These are phyloP conservation scores for Yamadazyma jaroonii DNA, from an alignment of 1,139 yeast species.

Conservation along the genomic window DNA sequence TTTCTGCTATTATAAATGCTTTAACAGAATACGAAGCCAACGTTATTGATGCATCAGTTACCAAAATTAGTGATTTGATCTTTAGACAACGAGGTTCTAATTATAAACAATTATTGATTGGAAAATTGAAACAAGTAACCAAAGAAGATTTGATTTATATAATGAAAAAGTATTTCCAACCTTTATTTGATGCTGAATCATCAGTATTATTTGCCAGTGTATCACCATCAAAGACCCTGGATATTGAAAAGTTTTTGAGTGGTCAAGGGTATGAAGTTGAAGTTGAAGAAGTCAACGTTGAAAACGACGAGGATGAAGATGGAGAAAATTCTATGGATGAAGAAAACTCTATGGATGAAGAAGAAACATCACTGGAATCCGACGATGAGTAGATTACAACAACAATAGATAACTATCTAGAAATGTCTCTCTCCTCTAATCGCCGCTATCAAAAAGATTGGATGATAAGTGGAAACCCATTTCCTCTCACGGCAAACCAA, in stretches of 20 bases:
- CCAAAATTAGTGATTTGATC: conserved; percentile 63
- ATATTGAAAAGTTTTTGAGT: conserved; percentile 46
- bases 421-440: no score
- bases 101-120: conserved; percentile 49
- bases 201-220: conserved; percentile 71
- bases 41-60: conserved; percentile 58
- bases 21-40: conserved; percentile 67
- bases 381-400: conserved; percentile 8
- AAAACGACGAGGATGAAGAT: conserved; percentile 13
- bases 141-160: conserved; percentile 54
- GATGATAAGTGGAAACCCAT: conserved; percentile 1
- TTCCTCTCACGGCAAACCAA: not conserved
- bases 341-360: conserved; percentile 17
- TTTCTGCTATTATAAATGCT: conserved; percentile 69
- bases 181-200: conserved; percentile 53
- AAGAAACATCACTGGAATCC: conserved; percentile 17
- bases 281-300: conserved; percentile 48
- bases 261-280: conserved; percentile 59
- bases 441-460: not conserved
- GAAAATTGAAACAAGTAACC: conserved; percentile 50
- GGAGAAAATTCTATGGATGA: conserved; percentile 6
- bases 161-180: conserved; percentile 57
- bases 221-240: conserved; percentile 61
- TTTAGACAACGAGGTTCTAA: conserved; percentile 71
- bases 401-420: no score